Conservation (phyloP, 176 grass and related monocot genomes). For the Leersia perrieri region DNA sequence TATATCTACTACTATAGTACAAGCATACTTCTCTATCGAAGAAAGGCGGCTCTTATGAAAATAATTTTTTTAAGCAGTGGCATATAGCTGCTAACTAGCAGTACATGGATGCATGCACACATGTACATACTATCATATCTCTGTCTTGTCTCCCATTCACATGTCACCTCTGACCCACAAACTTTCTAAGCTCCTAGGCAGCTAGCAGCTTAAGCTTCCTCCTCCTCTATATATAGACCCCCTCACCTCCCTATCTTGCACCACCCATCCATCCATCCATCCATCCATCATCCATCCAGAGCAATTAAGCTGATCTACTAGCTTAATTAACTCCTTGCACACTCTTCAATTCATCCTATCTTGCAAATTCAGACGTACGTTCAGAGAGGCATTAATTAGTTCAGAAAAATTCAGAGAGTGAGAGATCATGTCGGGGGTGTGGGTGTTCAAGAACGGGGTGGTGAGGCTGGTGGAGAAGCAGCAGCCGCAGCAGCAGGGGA, state of each 20-base stretch:
- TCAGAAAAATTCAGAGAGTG: not conserved
- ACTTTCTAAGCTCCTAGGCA: not conserved
- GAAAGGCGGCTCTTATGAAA: too few relatives aligned
- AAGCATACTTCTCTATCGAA: too few relatives aligned
- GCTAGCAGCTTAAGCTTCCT: not conserved
- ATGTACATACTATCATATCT: slow-evolving; percentile 1
- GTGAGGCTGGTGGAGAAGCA: slow-evolving; percentile 65
- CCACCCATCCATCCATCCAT: slow-evolving; percentile 31
- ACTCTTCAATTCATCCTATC: not conserved
- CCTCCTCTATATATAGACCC: slow-evolving; percentile 57
- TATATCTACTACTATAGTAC: not conserved
- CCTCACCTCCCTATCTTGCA: slow-evolving; percentile 26
- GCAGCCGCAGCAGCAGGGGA: slow-evolving; percentile 15
- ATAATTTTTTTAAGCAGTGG: too few relatives aligned
- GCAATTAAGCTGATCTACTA: too few relatives aligned
- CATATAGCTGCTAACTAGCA: not conserved
- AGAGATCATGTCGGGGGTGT: slow-evolving; percentile 61
- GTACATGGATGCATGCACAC: not conserved
- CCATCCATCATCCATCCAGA: too few relatives aligned
- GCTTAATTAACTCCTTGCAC: too few relatives aligned
- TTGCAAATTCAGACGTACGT: not conserved
- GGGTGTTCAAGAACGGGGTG: slow-evolving; percentile 82
- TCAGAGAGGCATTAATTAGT: too few relatives aligned
- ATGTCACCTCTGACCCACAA: slow-evolving; percentile 48
- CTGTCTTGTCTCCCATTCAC: slow-evolving; percentile 17